Percentiles rank a stretch among this genome's conserved stretches.
These are phyloP conservation scores for Rosa chinensis DNA, from an alignment of 306 rosid genomes.

Conservation along the genomic window DNA sequence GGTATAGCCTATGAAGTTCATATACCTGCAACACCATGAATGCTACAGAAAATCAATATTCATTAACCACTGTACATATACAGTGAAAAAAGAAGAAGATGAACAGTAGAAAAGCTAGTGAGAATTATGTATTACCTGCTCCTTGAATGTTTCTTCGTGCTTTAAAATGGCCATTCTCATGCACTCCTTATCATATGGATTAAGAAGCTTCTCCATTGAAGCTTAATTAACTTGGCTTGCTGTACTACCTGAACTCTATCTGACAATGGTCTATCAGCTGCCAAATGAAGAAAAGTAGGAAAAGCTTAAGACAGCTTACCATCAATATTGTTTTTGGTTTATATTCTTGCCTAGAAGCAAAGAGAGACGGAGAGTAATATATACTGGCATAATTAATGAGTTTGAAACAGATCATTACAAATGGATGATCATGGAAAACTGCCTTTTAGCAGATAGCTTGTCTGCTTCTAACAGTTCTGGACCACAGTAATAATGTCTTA, in stretches of 20 bases:
- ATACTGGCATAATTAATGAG: conserved; percentile 23
- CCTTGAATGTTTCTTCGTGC: conserved; percentile 79
- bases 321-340: conserved; percentile 17
- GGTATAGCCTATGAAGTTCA: conserved; percentile 89
- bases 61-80: background rate
- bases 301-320: conserved; percentile 4
- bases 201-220: conserved; percentile 69
- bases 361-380: conserved; percentile 13
- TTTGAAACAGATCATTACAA: conserved; percentile 33
- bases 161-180: conserved; percentile 76
- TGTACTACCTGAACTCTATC: background rate
- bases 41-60: background rate
- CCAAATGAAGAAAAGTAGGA: conserved; percentile 32
- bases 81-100: too few species aligned
- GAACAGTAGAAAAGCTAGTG: background rate
- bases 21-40: conserved; percentile 47
- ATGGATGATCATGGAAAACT: conserved; percentile 42
- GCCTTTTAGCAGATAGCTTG: conserved; percentile 43
- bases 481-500: conserved; percentile 53
- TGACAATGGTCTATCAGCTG: conserved; percentile 23
- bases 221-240: conserved; percentile 7
- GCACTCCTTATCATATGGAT: conserved; percentile 63
- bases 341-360: conserved; percentile 13
- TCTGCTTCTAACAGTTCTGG: conserved; percentile 49
- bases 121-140: conserved; percentile 53